Percentiles rank a stretch among this genome's conserved stretches.
Conservation (phyloP, 495 filamentous ascomycete genomes). For the Penicillium paradoxum region DNA sequence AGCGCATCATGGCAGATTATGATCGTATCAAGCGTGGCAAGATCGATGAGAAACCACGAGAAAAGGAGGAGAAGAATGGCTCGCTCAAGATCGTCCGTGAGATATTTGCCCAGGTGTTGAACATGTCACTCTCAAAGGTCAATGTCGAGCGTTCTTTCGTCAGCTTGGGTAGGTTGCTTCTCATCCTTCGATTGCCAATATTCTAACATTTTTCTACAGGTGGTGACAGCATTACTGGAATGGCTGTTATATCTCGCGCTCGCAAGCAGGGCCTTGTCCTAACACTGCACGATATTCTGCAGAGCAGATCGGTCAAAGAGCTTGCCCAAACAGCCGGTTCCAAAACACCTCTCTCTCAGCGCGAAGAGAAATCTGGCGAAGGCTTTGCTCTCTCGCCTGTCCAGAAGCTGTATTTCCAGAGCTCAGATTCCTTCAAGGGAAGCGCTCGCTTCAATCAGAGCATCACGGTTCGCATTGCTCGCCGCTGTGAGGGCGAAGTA, state of each 20-base stretch:
- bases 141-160: slow-evolving; percentile 40
- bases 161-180: slow-evolving; percentile 33
- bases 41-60: slow-evolving; percentile 20
- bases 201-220: slow-evolving; percentile 28
- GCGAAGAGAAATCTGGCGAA: slow-evolving; percentile 36
- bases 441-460: slow-evolving; percentile 64
- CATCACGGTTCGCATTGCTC: slow-evolving; percentile 54
- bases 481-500: slow-evolving; percentile 42
- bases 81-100: slow-evolving; percentile 29
- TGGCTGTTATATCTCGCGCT: slow-evolving; percentile 40
- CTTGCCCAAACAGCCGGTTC: slow-evolving; percentile 28
- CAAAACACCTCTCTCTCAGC: slow-evolving; percentile 15
- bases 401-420: slow-evolving; percentile 44
- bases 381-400: slow-evolving; percentile 50
- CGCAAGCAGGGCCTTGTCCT: slow-evolving; percentile 35
- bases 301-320: slow-evolving; percentile 31
- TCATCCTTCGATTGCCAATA: slow-evolving; percentile 11
- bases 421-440: slow-evolving; percentile 43
- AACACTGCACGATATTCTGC: slow-evolving; percentile 35
- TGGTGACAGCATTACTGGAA: slow-evolving; percentile 44
- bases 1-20: slow-evolving; percentile 37
- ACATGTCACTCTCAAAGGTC: slow-evolving; percentile 36
- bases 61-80: slow-evolving; percentile 19
- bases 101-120: slow-evolving; percentile 47
- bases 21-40: slow-evolving; percentile 29